Conservation (phyloP, 2,329 filamentous ascomycete genomes). For the Elsinoe australis region DNA sequence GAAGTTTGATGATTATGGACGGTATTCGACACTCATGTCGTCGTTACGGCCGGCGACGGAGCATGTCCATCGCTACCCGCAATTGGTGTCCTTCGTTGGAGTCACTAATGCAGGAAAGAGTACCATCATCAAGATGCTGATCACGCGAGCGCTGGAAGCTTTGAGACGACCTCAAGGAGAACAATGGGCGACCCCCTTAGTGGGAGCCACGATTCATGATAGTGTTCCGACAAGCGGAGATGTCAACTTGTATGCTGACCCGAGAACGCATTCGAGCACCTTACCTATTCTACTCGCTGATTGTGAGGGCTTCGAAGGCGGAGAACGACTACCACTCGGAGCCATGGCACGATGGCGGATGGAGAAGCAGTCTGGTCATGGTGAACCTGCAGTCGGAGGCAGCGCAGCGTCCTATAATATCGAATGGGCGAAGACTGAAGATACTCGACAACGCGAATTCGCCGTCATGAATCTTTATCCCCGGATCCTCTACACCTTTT, state of each 20-base stretch:
- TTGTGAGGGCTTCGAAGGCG: slow-evolving; percentile 45
- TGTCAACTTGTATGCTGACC: slow-evolving; percentile 45
- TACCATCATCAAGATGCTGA: slow-evolving; percentile 40
- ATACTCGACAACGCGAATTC: slow-evolving; percentile 26
- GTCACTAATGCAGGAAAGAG: slow-evolving; percentile 38
- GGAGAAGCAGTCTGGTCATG: slow-evolving; percentile 5
- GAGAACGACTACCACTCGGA: slow-evolving; percentile 33
- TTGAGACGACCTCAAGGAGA: slow-evolving; percentile 20
- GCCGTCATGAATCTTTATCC: slow-evolving; percentile 32
- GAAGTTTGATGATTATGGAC: slow-evolving; percentile 33
- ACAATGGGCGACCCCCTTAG: slow-evolving; percentile 21
- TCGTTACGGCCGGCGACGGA: slow-evolving; percentile 21
- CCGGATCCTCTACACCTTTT: slow-evolving; percentile 34
- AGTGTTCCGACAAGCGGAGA: slow-evolving; percentile 41
- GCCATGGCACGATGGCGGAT: slow-evolving; percentile 19
- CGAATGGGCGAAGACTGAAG: slow-evolving; percentile 24
- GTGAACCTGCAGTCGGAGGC: slow-evolving; percentile 1
- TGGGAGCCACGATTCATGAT: slow-evolving; percentile 20
- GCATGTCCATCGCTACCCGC: slow-evolving; percentile 16
- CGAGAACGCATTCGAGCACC: slow-evolving; percentile 29
- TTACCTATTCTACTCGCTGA: slow-evolving; percentile 42
- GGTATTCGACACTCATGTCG: slow-evolving; percentile 36
- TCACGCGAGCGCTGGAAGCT: slow-evolving; percentile 29
- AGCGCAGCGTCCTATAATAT: slow-evolving; percentile 20
- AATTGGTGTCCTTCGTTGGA: slow-evolving; percentile 21